Evolutionary conservation across 257 asterid genomes (phyloP).

Genomic region (Fraxinus quadrangulata): DNA sequence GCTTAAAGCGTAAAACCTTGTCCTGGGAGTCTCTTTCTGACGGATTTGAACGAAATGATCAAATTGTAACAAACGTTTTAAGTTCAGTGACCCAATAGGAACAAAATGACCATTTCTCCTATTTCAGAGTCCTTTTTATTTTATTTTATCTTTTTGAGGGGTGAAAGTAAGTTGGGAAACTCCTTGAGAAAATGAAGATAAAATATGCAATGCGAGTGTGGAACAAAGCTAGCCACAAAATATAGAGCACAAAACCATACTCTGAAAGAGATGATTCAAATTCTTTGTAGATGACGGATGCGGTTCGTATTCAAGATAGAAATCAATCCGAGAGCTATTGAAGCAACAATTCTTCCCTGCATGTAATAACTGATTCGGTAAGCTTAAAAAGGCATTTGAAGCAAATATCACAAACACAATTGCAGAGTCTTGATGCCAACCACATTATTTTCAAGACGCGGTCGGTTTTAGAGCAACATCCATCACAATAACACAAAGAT

Average conservation of each 20-base stretch:
- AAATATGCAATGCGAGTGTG: not conserved
- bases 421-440: not conserved
- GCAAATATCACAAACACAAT: not conserved
- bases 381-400: slow-evolving; percentile 8
- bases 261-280: slow-evolving; percentile 88
- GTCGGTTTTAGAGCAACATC: not conserved
- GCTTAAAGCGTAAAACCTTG: not conserved
- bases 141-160: too few species aligned
- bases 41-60: not conserved
- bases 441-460: slow-evolving; percentile 7
- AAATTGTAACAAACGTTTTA: not conserved
- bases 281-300: slow-evolving; percentile 89
- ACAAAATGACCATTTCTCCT: not conserved
- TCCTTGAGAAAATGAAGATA: not conserved
- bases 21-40: not conserved
- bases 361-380: slow-evolving; percentile 24
- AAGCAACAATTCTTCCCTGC: slow-evolving; percentile 95
- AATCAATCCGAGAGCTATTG: slow-evolving; percentile 75
- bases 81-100: not conserved
- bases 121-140: not conserved
- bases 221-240: slow-evolving; percentile 16
- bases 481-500: not conserved
- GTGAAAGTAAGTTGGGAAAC: not conserved
- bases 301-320: slow-evolving; percentile 88
- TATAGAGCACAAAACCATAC: slow-evolving; percentile 46